Evolutionary conservation across 306 rosid species (phyloP).

Genomic region (Hippophae gyantsensis): DNA sequence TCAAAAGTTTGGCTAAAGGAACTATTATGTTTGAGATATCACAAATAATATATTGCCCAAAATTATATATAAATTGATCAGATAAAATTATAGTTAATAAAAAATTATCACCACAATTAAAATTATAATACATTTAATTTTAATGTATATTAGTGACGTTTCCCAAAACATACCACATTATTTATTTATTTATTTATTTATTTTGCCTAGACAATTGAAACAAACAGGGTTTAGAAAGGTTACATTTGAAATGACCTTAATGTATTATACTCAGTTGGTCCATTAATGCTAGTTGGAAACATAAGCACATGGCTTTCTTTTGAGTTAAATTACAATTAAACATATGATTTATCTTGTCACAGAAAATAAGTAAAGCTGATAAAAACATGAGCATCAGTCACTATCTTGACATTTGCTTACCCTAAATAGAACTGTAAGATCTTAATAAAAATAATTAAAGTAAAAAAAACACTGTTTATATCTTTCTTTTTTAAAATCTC

Average conservation of each 20-base stretch:
- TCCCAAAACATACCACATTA: too few species aligned
- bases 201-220: too few species aligned
- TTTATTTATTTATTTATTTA: too few species aligned
- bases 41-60: too few species aligned
- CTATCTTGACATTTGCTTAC: conserved; percentile 44
- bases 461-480: neutral
- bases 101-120: too few species aligned
- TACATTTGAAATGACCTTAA: conserved; percentile 45
- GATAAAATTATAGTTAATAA: too few species aligned
- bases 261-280: conserved; percentile 48
- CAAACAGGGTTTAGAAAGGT: conserved; percentile 26
- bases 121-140: too few species aligned
- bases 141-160: too few species aligned
- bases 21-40: too few species aligned
- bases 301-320: conserved; percentile 75
- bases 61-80: too few species aligned
- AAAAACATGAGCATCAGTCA: conserved; percentile 36
- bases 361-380: conserved; percentile 41
- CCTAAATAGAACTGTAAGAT: conserved; percentile 51
- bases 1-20: too few species aligned
- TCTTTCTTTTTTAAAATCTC: conserved; percentile 4
- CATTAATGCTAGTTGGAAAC: conserved; percentile 52
- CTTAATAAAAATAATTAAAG: conserved; percentile 27
- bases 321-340: conserved; percentile 42
- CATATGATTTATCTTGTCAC: conserved; percentile 39